Evolutionary conservation across 225 moss, liverwort and hornwort genomes (phyloP).

Genomic region (Physcomitrium patens): DNA sequence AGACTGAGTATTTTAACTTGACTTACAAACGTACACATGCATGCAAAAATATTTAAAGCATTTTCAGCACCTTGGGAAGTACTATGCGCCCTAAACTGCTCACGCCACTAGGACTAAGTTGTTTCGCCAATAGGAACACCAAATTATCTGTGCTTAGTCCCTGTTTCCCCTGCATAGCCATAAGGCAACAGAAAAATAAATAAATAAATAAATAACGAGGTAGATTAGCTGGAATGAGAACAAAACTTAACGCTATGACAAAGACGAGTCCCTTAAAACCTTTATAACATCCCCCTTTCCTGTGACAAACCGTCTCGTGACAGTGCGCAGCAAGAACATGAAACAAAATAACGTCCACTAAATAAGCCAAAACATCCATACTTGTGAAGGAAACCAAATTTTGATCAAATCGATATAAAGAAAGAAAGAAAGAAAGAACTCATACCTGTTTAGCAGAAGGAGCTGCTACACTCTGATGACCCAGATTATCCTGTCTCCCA

Average conservation of each 20-base stretch:
- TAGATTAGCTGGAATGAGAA: too few species aligned
- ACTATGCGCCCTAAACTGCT: constrained; percentile 67
- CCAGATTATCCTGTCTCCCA: constrained; percentile 30
- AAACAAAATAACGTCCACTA: too few species aligned
- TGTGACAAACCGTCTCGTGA: too few species aligned
- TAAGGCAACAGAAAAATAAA: neutral
- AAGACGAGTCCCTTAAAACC: neutral
- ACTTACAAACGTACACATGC: neutral
- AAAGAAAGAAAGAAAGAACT: too few species aligned
- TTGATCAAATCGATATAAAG: neutral
- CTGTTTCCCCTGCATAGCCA: constrained; percentile 34
- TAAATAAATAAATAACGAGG: neutral
- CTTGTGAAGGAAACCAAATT: neutral
- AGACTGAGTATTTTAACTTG: neutral
- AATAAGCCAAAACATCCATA: neutral
- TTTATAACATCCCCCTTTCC: too few species aligned
- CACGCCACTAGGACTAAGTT: constrained; percentile 64
- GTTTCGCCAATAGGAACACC: constrained; percentile 54
- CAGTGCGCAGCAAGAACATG: too few species aligned
- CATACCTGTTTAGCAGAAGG: constrained; percentile 36
- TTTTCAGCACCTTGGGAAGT: constrained; percentile 56
- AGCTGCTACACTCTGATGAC: constrained; percentile 25
- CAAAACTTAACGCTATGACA: too few species aligned
- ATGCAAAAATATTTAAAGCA: neutral
- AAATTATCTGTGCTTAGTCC: constrained; percentile 45